A percentile compares a stretch with the other conserved stretches of the same genome.
phyloP scores from a whole-genome alignment of 2,329 filamentous ascomycete genomes.

The Talaromyces amestolkiae region DNA sequence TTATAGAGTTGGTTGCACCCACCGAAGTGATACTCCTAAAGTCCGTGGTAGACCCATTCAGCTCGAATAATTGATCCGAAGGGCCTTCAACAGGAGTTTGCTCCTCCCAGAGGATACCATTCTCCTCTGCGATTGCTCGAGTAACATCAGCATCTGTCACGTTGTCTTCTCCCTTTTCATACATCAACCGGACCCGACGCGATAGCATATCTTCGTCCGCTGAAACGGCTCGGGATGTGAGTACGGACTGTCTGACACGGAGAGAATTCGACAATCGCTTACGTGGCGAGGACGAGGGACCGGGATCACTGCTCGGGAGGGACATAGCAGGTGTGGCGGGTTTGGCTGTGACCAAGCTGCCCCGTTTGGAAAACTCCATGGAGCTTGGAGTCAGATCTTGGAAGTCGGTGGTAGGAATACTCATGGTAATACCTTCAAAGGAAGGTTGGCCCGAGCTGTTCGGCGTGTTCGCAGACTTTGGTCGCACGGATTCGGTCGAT shows the following conservation, averaged over 20 bases:
- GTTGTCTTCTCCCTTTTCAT: slow-evolving; percentile 59
- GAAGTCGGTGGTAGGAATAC: slow-evolving; percentile 55
- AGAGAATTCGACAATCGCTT: slow-evolving; percentile 37
- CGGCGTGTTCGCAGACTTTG: slow-evolving; percentile 33
- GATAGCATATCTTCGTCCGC: slow-evolving; percentile 63
- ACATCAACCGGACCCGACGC: slow-evolving; percentile 63
- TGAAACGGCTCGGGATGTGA: slow-evolving; percentile 54
- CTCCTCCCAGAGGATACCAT: slow-evolving; percentile 44
- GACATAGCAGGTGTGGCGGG: slow-evolving; percentile 35
- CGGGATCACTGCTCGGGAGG: slow-evolving; percentile 18
- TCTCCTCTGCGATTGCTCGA: slow-evolving; percentile 36
- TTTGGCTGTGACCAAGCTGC: slow-evolving; percentile 58
- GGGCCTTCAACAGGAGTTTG: slow-evolving; percentile 29
- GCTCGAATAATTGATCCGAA: slow-evolving; percentile 26
- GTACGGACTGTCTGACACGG: slow-evolving; percentile 37
- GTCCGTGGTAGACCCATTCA: slow-evolving; percentile 30
- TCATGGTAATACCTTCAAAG: slow-evolving; percentile 53
- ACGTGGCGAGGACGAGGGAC: slow-evolving; percentile 17
- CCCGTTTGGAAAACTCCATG: slow-evolving; percentile 59
- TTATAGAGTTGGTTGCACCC: slow-evolving; percentile 37
- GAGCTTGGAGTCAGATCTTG: slow-evolving; percentile 53
- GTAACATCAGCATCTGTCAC: slow-evolving; percentile 45
- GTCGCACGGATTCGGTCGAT: slow-evolving; percentile 34
- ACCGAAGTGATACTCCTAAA: slow-evolving; percentile 29
- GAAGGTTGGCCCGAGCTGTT: slow-evolving; percentile 28